Evolutionary conservation across 345 rosid species (phyloP).

Genomic region (Microcos paniculata): DNA sequence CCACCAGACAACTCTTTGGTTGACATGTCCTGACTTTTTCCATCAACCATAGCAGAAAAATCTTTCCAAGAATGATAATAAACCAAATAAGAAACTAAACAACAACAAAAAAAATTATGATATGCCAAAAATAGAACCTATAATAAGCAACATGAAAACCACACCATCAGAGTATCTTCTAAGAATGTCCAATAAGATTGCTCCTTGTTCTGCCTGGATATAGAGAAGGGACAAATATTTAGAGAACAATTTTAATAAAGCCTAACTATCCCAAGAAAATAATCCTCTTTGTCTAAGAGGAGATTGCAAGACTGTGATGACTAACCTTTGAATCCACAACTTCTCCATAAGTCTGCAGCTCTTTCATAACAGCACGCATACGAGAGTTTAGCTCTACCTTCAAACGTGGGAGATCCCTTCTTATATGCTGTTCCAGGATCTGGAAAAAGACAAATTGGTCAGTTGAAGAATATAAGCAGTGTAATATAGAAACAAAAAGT

Average conservation of each 20-base stretch:
- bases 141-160: constrained; percentile 6
- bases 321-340: constrained; percentile 54
- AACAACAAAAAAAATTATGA: constrained; percentile 3
- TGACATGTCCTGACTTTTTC: constrained; percentile 59
- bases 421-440: constrained; percentile 68
- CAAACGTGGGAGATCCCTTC: constrained; percentile 54
- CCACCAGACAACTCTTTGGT: constrained; percentile 68
- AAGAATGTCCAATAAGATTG: constrained; percentile 34
- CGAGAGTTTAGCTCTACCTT: constrained; percentile 52
- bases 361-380: constrained; percentile 46
- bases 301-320: neutral
- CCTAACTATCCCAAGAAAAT: neutral
- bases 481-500: neutral
- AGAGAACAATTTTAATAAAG: neutral
- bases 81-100: neutral
- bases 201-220: constrained; percentile 38
- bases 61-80: constrained; percentile 30
- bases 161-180: constrained; percentile 39
- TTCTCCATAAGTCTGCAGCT: constrained; percentile 55
- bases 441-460: constrained; percentile 20
- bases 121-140: neutral
- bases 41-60: constrained; percentile 61
- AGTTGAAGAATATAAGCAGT: neutral
- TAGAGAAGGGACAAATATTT: neutral
- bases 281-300: neutral